Percentiles rank a stretch among this genome's conserved stretches.
Evolutionary conservation across 768 basidiomycete genomes (phyloP).

Genomic region (Suillus spraguei): DNA sequence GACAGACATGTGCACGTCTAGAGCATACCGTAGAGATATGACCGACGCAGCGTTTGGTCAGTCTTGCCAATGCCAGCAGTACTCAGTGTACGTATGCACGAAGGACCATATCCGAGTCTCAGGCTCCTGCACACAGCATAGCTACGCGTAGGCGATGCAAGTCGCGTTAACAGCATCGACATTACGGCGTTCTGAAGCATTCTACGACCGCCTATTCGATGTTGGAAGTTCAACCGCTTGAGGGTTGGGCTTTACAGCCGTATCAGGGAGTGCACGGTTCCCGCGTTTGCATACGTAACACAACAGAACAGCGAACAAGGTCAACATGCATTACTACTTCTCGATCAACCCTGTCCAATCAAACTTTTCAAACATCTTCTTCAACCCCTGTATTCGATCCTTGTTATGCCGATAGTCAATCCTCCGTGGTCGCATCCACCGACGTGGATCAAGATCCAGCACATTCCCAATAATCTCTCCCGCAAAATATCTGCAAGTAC

Average conservation of each 20-base stretch:
- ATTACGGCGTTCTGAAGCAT: neutral
- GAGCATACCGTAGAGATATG: conserved; percentile 6
- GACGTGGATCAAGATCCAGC: conserved; percentile 82
- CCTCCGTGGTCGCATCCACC: conserved; percentile 80
- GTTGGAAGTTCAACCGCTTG: neutral
- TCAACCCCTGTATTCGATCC: conserved; percentile 69
- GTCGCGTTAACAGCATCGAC: neutral
- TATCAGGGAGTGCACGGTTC: neutral
- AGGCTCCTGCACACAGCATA: neutral
- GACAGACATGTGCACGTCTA: neutral
- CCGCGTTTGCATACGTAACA: neutral
- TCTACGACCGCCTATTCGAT: neutral
- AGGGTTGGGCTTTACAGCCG: neutral
- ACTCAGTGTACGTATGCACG: neutral
- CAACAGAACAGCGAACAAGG: neutral
- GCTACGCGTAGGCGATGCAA: neutral
- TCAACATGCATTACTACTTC: conserved; percentile 19
- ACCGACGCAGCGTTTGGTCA: conserved; percentile 4
- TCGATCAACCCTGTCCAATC: conserved; percentile 84
- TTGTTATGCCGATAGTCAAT: conserved; percentile 72
- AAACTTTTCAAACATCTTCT: conserved; percentile 72
- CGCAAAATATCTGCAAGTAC: conserved; percentile 78
- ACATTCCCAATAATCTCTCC: conserved; percentile 93
- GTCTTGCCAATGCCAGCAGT: neutral
- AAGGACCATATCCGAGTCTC: neutral